phyloP scores from a whole-genome alignment of 2,329 filamentous ascomycete genomes.

The Aspergillus vadensis region DNA sequence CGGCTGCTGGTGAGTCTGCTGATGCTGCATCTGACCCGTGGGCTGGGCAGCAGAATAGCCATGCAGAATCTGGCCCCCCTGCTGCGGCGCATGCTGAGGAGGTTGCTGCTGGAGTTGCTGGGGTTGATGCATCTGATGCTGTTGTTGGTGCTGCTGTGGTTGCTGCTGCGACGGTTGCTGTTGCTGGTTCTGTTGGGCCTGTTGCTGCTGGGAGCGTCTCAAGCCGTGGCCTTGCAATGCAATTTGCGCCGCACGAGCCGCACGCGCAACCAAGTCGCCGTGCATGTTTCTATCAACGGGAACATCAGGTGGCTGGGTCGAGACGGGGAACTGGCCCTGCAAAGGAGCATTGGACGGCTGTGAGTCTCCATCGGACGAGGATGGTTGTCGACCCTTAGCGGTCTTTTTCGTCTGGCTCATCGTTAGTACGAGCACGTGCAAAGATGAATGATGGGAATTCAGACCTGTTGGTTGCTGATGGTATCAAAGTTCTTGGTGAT shows the following conservation, averaged over 20 bases:
- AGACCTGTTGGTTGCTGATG: conserved; percentile 51
- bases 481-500: conserved; percentile 61
- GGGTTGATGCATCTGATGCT: conserved; percentile 23
- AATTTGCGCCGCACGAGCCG: conserved; percentile 51
- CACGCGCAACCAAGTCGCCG: conserved; percentile 50
- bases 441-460: conserved; percentile 14
- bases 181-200: conserved; percentile 33
- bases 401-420: conserved; percentile 39
- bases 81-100: conserved; percentile 27
- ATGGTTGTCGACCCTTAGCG: conserved; percentile 40
- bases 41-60: conserved; percentile 39
- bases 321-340: conserved; percentile 46
- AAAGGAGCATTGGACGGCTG: conserved; percentile 41
- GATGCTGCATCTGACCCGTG: conserved; percentile 24
- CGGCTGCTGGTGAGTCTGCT: conserved; percentile 30
- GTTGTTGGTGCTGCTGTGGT: conserved; percentile 31
- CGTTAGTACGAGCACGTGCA: conserved; percentile 22
- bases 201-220: conserved; percentile 39
- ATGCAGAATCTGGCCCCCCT: conserved; percentile 36
- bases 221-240: conserved; percentile 48
- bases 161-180: conserved; percentile 32
- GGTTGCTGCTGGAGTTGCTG: conserved; percentile 26
- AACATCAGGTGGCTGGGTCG: conserved; percentile 42
- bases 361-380: conserved; percentile 39
- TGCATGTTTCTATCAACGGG: conserved; percentile 44